Conservation (phyloP, 352 stramenopile species). For the Pythium sukuiense region DNA sequence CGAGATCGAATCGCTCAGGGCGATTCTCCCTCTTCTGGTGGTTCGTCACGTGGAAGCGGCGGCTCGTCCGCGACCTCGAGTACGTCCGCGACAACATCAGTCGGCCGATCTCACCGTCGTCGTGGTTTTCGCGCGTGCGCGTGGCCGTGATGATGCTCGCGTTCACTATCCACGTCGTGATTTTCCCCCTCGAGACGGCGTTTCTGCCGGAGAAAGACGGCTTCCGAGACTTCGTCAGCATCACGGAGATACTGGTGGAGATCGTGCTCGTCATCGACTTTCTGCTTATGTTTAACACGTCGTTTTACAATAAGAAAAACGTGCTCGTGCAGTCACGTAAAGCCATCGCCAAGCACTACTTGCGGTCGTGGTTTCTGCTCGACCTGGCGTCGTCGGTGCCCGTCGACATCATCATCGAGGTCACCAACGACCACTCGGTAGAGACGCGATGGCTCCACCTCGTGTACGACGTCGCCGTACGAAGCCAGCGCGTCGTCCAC, state of each 20-base stretch:
- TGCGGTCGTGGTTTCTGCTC: constrained; percentile 28
- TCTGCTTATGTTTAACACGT: constrained; percentile 47
- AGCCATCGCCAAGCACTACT: constrained; percentile 41
- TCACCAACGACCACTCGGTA: neutral
- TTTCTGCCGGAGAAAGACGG: constrained; percentile 26
- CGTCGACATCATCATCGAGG: constrained; percentile 10
- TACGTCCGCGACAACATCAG: neutral
- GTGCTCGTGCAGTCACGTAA: constrained; percentile 32
- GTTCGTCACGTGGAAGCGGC: constrained; percentile 3
- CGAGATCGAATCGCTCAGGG: neutral
- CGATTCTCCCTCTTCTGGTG: neutral
- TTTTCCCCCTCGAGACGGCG: constrained; percentile 38
- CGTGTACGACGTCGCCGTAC: constrained; percentile 1
- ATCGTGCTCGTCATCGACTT: constrained; percentile 40
- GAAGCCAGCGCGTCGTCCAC: constrained; percentile 28
- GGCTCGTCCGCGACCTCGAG: neutral
- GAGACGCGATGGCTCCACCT: neutral
- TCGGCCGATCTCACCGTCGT: constrained; percentile 38
- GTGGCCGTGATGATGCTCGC: constrained; percentile 27
- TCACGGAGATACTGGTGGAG: neutral
- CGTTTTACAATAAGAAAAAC: constrained; percentile 36
- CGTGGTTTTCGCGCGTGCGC: constrained; percentile 29
- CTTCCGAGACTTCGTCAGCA: neutral
- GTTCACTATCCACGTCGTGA: constrained; percentile 34
- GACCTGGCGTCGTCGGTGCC: constrained; percentile 22